Base-by-base conservation (phyloP, 2,329 filamentous ascomycete species). In the Phaeosphaeria sp. region DNA sequence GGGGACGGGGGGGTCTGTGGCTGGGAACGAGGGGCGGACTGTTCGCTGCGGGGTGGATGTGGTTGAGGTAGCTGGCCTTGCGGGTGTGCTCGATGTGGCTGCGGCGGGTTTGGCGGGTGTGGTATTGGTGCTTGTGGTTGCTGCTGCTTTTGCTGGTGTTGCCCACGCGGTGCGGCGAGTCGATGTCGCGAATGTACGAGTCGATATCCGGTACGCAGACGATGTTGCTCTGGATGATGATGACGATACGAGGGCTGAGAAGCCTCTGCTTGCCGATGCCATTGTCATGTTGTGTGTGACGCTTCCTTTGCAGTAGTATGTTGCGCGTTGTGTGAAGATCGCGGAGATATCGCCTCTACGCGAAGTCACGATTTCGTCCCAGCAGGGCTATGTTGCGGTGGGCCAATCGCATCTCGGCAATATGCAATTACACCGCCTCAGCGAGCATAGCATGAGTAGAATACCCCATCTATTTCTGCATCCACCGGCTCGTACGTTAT, bases 1-100 rank as follows among this genome's bases (percentile, higher is more conserved):
- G 20, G 74, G 71, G 3, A 74, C 65, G 8, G 74, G 74, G 8
- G 76, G 67, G 48, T 75, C 73, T 67, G 66, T 68, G 51, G 72
- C 66, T 49, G 67, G 61, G 57, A 69, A 68, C 24, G 61, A 54
- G 30, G 74, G 67, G 18, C 33, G 42, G 15, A 74, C 67, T 22
- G 74, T 76, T 20, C 74, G 67, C 51, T 64, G 64, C 21, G 71
- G 22, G 1, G 64, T 48, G 22, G 63, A 51, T 33, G 68, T 43
- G n/a, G 60, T 56, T 15, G 55, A 33, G 15, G 65, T 40, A 13
- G 68, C 33, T 20, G 65, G 52, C 20, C 55, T 63, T 21, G 63
- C 22, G 2, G 62, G 46, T 6, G 60, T 64, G 17, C 56, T 43
- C 9, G 63, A 52, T 1, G 63, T 52, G 5, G 55, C 36, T 2